A percentile compares a stretch with the other conserved stretches of the same genome.
Conservation (phyloP, 108 stramenopile species). For the Cyclotella baltica region DNA sequence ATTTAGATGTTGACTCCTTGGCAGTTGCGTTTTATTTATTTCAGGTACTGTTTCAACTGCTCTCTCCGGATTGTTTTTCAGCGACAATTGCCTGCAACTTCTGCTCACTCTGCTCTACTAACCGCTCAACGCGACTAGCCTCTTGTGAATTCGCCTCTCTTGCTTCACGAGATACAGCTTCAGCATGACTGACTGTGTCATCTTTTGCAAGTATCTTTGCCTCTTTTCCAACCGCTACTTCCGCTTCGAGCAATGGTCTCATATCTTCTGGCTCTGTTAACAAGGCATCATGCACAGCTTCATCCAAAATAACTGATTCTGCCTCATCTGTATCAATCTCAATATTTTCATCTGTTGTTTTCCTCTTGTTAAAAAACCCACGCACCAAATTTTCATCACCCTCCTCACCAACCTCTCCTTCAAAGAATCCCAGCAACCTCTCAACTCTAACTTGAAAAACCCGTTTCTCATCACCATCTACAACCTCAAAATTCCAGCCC, state of each 20-base stretch:
- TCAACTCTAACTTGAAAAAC: conserved; percentile 81
- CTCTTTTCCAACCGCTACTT: conserved; percentile 24
- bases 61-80: conserved; percentile 30
- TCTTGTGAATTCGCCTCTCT: conserved; percentile 44
- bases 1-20: too few relatives aligned
- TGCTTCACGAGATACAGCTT: conserved; percentile 41
- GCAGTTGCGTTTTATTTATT: too few relatives aligned
- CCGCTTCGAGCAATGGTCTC: conserved; percentile 7
- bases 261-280: conserved; percentile 14
- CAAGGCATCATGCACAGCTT: conserved; percentile 4
- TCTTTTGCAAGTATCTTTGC: conserved; percentile 30
- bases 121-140: conserved; percentile 66
- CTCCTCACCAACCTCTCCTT: conserved; percentile 58
- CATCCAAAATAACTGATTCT: neutral
- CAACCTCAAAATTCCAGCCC: conserved; percentile 92
- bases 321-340: conserved; percentile 30
- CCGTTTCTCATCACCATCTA: conserved; percentile 85
- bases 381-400: conserved; percentile 63
- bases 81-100: conserved; percentile 49
- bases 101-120: conserved; percentile 68
- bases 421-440: conserved; percentile 77
- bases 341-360: conserved; percentile 9
- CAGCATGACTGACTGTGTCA: conserved; percentile 45
- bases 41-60: too few relatives aligned
- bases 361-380: conserved; percentile 63